phyloP scores from a whole-genome alignment of 2,329 filamentous ascomycete species.

The Diplocarpon rosae region DNA sequence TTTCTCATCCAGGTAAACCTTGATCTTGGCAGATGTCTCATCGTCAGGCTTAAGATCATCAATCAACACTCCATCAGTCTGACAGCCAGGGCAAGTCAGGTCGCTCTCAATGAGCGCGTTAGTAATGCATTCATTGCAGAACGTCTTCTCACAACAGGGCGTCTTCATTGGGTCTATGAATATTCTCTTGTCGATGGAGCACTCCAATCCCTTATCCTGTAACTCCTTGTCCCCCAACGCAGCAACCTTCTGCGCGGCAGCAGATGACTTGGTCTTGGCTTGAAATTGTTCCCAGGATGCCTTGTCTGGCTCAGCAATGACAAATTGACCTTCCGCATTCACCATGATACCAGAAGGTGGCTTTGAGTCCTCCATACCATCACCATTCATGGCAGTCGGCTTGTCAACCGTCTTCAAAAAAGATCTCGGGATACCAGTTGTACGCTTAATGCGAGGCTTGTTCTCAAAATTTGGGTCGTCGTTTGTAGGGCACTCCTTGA shows the following conservation, averaged over 20 bases:
- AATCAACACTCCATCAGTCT: constrained; percentile 81
- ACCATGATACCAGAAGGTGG: constrained; percentile 89
- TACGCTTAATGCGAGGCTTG: constrained; percentile 84
- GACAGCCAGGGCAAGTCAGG: constrained; percentile 87
- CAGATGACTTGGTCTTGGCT: constrained; percentile 80
- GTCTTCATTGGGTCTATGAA: constrained; percentile 99
- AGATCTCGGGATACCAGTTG: constrained; percentile 90
- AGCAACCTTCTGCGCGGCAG: constrained; percentile 68
- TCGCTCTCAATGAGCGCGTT: constrained; percentile 98
- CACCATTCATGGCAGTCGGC: constrained; percentile 61
- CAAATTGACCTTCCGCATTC: constrained; percentile 93
- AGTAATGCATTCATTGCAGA: constrained; percentile 99
- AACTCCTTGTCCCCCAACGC: constrained; percentile 74
- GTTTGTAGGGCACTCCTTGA: constrained; percentile 96
- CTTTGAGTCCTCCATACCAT: constrained; percentile 70
- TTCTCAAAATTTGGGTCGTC: constrained; percentile 94
- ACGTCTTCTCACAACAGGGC: constrained; percentile 95
- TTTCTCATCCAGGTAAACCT: constrained; percentile 54
- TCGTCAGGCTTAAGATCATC: constrained; percentile 82
- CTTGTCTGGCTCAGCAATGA: constrained; percentile 91
- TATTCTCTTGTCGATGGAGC: constrained; percentile 92
- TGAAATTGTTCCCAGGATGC: constrained; percentile 95
- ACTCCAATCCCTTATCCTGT: constrained; percentile 79
- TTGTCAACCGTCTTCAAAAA: constrained; percentile 95
- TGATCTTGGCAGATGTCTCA: constrained; percentile 66